Evolutionary conservation across 306 rosid genomes (phyloP).

Genomic region (Acacia acuminata): DNA sequence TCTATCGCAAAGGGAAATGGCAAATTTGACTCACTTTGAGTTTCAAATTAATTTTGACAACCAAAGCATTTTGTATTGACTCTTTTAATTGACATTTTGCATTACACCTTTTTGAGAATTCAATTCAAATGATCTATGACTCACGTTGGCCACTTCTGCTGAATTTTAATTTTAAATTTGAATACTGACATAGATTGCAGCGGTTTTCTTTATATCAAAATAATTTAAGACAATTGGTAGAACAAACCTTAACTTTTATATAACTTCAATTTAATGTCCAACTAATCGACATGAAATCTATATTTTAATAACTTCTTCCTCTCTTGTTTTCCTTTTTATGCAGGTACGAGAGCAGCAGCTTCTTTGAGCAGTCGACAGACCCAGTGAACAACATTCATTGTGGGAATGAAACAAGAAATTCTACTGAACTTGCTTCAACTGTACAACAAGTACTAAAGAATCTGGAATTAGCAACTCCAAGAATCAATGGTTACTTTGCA

Average conservation of each 20-base stretch:
- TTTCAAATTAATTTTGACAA: not conserved
- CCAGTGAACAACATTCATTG: conserved; percentile 38
- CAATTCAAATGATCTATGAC: not conserved
- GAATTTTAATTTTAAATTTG: too few relatives aligned
- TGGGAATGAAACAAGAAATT: conserved; percentile 23
- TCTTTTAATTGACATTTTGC: not conserved
- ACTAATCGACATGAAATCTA: too few relatives aligned
- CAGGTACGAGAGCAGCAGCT: conserved; percentile 32
- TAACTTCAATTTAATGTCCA: too few relatives aligned
- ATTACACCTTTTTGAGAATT: too few relatives aligned
- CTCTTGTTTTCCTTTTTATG: not conserved
- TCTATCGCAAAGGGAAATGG: not conserved
- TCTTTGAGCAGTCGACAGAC: conserved; percentile 39
- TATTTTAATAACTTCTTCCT: not conserved
- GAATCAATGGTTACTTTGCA: conserved; percentile 47
- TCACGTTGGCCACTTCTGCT: too few relatives aligned
- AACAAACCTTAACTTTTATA: too few relatives aligned
- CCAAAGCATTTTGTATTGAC: not conserved
- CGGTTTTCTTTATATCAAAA: too few relatives aligned
- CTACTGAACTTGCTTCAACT: not conserved
- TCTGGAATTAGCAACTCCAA: conserved; percentile 38
- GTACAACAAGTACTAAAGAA: conserved; percentile 25
- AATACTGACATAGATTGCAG: too few relatives aligned
- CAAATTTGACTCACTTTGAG: not conserved
- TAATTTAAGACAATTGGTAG: too few relatives aligned